A percentile compares a stretch with the other conserved stretches of the same genome.
phyloP scores from a whole-genome alignment of 495 filamentous ascomycete genomes.

The Podospora comata region DNA sequence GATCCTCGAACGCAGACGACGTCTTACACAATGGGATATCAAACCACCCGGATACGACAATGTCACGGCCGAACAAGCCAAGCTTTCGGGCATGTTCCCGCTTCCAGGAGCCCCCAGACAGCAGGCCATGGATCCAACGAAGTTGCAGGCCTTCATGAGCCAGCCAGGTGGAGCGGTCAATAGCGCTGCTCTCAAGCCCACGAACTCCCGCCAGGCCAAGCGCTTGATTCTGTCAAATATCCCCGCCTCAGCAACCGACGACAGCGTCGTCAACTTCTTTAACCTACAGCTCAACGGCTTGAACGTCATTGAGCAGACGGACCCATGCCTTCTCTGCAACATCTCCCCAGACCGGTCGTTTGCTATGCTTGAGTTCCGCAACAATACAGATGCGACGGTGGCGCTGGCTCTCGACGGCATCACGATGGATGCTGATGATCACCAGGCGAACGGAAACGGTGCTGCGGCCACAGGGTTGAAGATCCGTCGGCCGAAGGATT shows the following conservation, averaged over 20 bases:
- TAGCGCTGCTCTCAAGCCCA: conserved; percentile 78
- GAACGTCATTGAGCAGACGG: conserved; percentile 78
- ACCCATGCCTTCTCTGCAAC: conserved; percentile 84
- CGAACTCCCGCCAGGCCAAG: conserved; percentile 89
- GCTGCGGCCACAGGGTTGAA: conserved; percentile 59
- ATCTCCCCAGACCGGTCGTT: conserved; percentile 73
- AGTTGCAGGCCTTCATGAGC: conserved; percentile 92
- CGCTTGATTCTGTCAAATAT: conserved; percentile 85
- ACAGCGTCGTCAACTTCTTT: conserved; percentile 78
- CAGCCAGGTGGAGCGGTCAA: conserved; percentile 70
- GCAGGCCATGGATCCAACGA: conserved; percentile 92
- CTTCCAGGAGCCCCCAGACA: conserved; percentile 92
- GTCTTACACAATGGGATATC: conserved; percentile 98
- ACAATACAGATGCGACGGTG: conserved; percentile 80
- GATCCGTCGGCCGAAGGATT: conserved; percentile 91
- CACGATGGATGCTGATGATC: conserved; percentile 72
- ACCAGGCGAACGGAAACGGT: conserved; percentile 55
- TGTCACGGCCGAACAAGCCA: conserved; percentile 97
- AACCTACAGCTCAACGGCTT: conserved; percentile 93
- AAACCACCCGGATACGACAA: conserved; percentile 98
- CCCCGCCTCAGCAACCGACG: conserved; percentile 64
- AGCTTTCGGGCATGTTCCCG: conserved; percentile 99
- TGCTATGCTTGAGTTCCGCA: conserved; percentile 89
- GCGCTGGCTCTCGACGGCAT: conserved; percentile 88
- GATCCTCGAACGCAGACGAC: conserved; percentile 76